Evolutionary conservation across 176 grass and related monocot genomes (phyloP), one percentile per base, ranked within the genome.

Genomic region (Tillandsia fasciculata): DNA sequence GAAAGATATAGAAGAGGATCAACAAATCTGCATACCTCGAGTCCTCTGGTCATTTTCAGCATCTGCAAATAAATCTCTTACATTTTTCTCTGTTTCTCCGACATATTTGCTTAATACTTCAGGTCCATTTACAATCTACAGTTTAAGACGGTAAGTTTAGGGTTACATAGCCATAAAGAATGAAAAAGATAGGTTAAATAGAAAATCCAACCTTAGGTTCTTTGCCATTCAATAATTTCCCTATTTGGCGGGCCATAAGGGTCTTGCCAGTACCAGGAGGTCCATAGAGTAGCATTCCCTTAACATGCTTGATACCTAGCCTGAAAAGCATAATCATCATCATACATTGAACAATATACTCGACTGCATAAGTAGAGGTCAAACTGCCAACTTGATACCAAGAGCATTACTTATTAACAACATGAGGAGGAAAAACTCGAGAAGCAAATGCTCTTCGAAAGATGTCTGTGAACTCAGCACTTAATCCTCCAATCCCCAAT

Each of bases 361-460:
- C 64, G 56, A 15, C 8, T 24, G 48, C 0, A 2, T 54, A 23
- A 73, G 26, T 64, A 77, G 76, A 65, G 50, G 72, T 17, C 15
- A 59, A 5, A 17, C 8, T 42, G 33, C 9, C 14, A 59, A 51
- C 50, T 11, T 48, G 14, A 10, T 26, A 27, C 3, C 11, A 1
- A 77, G 56, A 64, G 70, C 65, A 75, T 89, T 80, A 90, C 79
- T 80, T 87, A 79, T 74, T 99, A 66, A 93, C 90, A 77, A 99
- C 94, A 9, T 82, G 53, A 65, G 87, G 82, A 74, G 94, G 94
- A 80, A 99, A 93, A 70, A 99, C 90, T 77, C 94, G 86, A 67
- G 94, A 99, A 75, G 94, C 94, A 77, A 99, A 99, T 70, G 94
- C 94, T 78, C 94, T 87, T 82, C 94, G 79, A 83, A 99, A 93